Conservation (phyloP, 108 stramenopile genomes). For the Nitzschia sp. region DNA sequence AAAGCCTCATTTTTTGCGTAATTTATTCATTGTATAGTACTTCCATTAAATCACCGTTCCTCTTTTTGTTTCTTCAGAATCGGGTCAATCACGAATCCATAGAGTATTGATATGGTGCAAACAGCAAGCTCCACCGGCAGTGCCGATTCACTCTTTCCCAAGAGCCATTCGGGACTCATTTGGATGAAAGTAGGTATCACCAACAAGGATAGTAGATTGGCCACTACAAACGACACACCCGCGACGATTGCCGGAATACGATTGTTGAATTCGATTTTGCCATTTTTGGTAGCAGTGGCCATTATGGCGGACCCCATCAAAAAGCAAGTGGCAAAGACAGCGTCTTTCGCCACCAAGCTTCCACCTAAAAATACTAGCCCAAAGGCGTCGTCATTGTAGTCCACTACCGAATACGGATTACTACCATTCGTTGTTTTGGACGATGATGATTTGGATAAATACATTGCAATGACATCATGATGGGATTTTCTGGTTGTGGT, state of each 20-base stretch:
- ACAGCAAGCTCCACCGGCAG: conserved; percentile 8
- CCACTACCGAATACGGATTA: conserved; percentile 2
- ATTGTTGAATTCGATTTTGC: conserved; percentile 9
- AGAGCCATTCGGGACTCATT: neutral
- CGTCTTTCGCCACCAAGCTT: conserved; percentile 39
- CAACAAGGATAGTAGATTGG: conserved; percentile 9
- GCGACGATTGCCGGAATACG: conserved; percentile 28
- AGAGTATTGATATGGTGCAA: conserved; percentile 17
- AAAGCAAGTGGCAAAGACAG: conserved; percentile 47
- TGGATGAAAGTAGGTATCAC: neutral
- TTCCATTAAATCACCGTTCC: too few relatives aligned
- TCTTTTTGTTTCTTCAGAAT: neutral
- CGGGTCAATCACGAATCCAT: conserved; percentile 5
- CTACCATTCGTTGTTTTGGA: neutral
- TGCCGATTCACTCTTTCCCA: neutral
- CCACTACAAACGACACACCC: conserved; percentile 4
- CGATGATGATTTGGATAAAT: neutral
- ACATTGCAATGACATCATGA: too few relatives aligned
- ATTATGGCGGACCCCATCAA: conserved; percentile 42
- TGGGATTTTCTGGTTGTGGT: too few relatives aligned
- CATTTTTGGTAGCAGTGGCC: conserved; percentile 28
- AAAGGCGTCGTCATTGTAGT: conserved; percentile 71
- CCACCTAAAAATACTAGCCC: conserved; percentile 52
- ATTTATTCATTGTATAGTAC: too few relatives aligned
- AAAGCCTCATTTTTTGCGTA: too few relatives aligned